Conservation (phyloP, 768 basidiomycete species). For the Boletus fagicola region DNA sequence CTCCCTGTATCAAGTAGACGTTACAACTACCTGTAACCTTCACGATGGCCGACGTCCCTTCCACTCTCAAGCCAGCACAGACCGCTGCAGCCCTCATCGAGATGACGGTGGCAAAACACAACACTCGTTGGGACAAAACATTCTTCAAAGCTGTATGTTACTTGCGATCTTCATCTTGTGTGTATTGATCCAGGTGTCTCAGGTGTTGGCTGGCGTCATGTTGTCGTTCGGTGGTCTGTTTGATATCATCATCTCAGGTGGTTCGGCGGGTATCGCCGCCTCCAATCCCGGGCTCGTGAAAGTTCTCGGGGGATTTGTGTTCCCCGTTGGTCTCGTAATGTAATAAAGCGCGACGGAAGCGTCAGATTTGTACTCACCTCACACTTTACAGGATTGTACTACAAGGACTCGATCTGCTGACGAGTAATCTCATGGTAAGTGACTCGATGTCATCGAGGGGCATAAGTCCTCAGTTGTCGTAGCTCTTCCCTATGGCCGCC, state of each 20-base stretch:
- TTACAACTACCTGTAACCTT: background rate
- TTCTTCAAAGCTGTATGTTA: slow-evolving; percentile 70
- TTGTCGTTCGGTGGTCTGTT: slow-evolving; percentile 73
- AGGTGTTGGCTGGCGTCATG: slow-evolving; percentile 72
- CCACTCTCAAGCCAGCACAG: slow-evolving; percentile 56
- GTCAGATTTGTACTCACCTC: background rate
- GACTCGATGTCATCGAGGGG: background rate
- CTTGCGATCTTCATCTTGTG: background rate
- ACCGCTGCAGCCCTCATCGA: slow-evolving; percentile 60
- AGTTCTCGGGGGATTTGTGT: slow-evolving; percentile 63
- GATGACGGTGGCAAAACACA: slow-evolving; percentile 59
- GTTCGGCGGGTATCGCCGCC: slow-evolving; percentile 47
- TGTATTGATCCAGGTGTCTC: background rate
- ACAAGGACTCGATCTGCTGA: slow-evolving; percentile 67
- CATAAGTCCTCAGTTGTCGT: slow-evolving; percentile 1
- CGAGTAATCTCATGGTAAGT: slow-evolving; percentile 73
- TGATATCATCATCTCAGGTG: slow-evolving; percentile 58
- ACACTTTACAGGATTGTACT: slow-evolving; percentile 57
- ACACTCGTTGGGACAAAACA: slow-evolving; percentile 53
- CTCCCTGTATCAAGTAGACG: slow-evolving; percentile 7
- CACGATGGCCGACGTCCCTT: slow-evolving; percentile 29
- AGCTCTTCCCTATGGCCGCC: slow-evolving; percentile 72
- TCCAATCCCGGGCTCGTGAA: slow-evolving; percentile 69
- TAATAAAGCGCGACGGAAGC: slow-evolving; percentile 27
- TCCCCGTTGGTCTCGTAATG: slow-evolving; percentile 79